Conservation (phyloP, 805 yeast species). For the Peterozyma xylosa region DNA sequence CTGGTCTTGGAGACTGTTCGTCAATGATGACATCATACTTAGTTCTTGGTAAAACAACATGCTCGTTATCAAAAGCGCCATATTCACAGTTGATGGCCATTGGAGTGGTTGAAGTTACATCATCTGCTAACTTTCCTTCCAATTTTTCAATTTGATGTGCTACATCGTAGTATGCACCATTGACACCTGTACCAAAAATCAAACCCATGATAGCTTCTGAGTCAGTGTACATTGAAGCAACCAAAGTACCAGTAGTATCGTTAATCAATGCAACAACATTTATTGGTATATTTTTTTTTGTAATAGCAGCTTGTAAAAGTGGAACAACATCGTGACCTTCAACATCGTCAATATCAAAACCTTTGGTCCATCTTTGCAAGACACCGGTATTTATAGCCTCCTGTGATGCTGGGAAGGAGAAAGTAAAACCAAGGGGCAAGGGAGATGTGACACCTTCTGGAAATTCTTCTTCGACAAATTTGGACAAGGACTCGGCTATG, state of each 20-base stretch:
- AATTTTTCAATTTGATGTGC: slow-evolving; percentile 76
- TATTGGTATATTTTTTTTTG: slow-evolving; percentile 66
- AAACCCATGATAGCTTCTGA: slow-evolving; percentile 90
- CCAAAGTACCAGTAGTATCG: slow-evolving; percentile 96
- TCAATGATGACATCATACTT: slow-evolving; percentile 80
- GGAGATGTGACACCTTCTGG: slow-evolving; percentile 58
- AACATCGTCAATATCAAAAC: slow-evolving; percentile 90
- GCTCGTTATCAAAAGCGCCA: slow-evolving; percentile 96
- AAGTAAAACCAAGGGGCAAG: slow-evolving; percentile 90
- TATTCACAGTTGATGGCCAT: slow-evolving; percentile 99
- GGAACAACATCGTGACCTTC: slow-evolving; percentile 96
- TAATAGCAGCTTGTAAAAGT: slow-evolving; percentile 72
- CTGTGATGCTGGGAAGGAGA: slow-evolving; percentile 89
- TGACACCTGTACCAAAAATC: slow-evolving; percentile 97
- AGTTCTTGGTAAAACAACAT: slow-evolving; percentile 76
- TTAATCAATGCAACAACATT: slow-evolving; percentile 89
- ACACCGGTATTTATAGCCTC: slow-evolving; percentile 76
- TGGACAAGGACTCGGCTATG: slow-evolving; percentile 77
- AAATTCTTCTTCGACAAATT: slow-evolving; percentile 58
- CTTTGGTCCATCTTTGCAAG: slow-evolving; percentile 97
- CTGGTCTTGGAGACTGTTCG: slow-evolving; percentile 86
- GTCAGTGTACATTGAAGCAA: slow-evolving; percentile 93
- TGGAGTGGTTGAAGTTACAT: slow-evolving; percentile 53
- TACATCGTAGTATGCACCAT: slow-evolving; percentile 91
- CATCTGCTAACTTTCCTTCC: slow-evolving; percentile 61